Conservation (phyloP, 768 basidiomycete genomes). For the Leccinum uliginosum region DNA sequence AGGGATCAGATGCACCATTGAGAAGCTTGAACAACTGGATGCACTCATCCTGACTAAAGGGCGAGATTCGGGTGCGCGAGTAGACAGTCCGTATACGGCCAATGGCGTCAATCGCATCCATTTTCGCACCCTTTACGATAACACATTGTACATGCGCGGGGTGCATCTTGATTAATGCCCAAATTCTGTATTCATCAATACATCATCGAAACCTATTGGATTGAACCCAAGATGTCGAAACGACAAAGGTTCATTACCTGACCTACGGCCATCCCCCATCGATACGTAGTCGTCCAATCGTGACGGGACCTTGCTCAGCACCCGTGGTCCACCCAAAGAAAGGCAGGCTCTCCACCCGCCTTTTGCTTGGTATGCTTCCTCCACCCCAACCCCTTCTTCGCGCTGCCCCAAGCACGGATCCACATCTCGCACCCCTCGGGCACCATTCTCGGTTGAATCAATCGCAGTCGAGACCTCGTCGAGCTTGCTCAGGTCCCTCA, state of each 20-base stretch:
- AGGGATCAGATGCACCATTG: slow-evolving; percentile 16
- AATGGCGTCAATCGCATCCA: slow-evolving; percentile 75
- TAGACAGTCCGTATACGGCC: slow-evolving; percentile 78
- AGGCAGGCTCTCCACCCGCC: slow-evolving; percentile 33
- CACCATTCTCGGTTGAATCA: slow-evolving; percentile 28
- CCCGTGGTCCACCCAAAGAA: slow-evolving; percentile 68
- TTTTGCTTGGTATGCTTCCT: slow-evolving; percentile 26
- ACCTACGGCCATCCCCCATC: slow-evolving; percentile 41
- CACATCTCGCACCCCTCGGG: slow-evolving; percentile 56
- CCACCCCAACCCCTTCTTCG: slow-evolving; percentile 23
- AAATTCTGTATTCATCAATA: slow-evolving; percentile 80
- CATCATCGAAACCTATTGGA: slow-evolving; percentile 61
- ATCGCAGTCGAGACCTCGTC: slow-evolving; percentile 34
- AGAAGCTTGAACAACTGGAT: slow-evolving; percentile 66
- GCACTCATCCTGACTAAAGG: slow-evolving; percentile 75
- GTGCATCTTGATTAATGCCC: slow-evolving; percentile 75
- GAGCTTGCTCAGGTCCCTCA: slow-evolving; percentile 50
- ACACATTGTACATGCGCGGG: slow-evolving; percentile 56
- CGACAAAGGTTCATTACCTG: neutral
- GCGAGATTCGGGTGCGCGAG: slow-evolving; percentile 56
- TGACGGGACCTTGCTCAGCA: slow-evolving; percentile 44
- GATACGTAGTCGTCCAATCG: slow-evolving; percentile 22
- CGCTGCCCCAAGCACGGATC: slow-evolving; percentile 43
- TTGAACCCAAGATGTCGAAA: neutral
- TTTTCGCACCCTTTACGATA: slow-evolving; percentile 50